Evolutionary conservation across 768 basidiomycete genomes (phyloP).

Genomic region (Collybia sordida): DNA sequence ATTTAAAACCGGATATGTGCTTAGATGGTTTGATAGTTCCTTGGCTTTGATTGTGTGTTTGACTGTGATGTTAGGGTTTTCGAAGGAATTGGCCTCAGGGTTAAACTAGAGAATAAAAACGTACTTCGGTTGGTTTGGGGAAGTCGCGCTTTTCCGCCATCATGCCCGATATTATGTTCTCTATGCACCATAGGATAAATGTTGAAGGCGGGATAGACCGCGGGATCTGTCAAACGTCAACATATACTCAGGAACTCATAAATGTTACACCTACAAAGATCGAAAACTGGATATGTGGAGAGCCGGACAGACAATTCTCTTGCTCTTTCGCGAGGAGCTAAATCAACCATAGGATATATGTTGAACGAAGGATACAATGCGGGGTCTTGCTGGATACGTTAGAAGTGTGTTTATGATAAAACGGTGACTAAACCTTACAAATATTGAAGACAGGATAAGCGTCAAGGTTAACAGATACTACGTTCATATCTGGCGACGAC

Average conservation of each 20-base stretch:
- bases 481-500: neutral
- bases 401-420: neutral
- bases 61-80: too few relatives aligned
- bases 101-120: too few relatives aligned
- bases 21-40: too few relatives aligned
- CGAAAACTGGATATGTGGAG: slow-evolving; percentile 3
- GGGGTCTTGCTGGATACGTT: slow-evolving; percentile 17
- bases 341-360: slow-evolving; percentile 25
- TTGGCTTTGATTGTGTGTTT: too few relatives aligned
- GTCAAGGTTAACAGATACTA: slow-evolving; percentile 8
- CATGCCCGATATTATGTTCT: too few relatives aligned
- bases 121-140: too few relatives aligned
- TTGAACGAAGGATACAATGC: slow-evolving; percentile 30
- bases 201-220: slow-evolving; percentile 34
- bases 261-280: slow-evolving; percentile 5
- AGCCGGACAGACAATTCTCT: neutral
- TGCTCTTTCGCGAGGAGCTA: neutral
- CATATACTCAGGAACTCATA: neutral
- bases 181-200: slow-evolving; percentile 28
- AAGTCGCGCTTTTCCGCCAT: too few relatives aligned
- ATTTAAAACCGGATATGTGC: too few relatives aligned
- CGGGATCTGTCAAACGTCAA: slow-evolving; percentile 20
- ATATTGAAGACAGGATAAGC: slow-evolving; percentile 31
- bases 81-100: too few relatives aligned
- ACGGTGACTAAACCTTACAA: slow-evolving; percentile 25